Evolutionary conservation across 2,329 filamentous ascomycete genomes (phyloP), one percentile per base, ranked within the genome.

Genomic region (Colletotrichum chrysophilum): DNA sequence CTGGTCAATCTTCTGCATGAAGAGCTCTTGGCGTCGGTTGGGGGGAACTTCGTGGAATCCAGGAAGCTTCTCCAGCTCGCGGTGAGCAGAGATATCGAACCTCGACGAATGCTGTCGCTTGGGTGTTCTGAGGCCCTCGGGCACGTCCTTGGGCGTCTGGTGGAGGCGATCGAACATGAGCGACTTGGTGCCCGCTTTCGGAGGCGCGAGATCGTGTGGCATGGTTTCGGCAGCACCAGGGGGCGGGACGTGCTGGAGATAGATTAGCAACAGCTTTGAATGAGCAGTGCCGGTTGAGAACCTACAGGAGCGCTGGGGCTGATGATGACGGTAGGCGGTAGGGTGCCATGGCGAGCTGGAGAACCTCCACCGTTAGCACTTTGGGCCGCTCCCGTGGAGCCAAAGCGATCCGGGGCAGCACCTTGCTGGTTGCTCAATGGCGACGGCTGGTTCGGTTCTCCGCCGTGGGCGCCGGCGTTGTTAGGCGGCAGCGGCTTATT

Each of bases 1-100:
- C 85, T 99, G 97, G 82, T 98, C 97, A 80, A 99, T 97, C 90
- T 99, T 99, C 84, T 98, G 96, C 96, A 99, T 98, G 87, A 99
- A 99, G 21, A 99, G 91, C 80, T 98, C 96, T 86, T 98, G 96
- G 77, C 97, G 93, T 78, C 96, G 93, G 83, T 98, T 98, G 18
- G 97, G 97, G 13, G 96, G 94, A 30, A 98, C 97, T 86, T 99
- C 97, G 82, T 99, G 97, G 86, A 99, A 99, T 43, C 97, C 97
- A 2, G 97, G 96, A 28, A 99, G 89, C 87, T 99, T 99, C 85
- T 99, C 97, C 66, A 99, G 90, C 85, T 99, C 97, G 81, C 97
- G 93, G 84, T 98, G 96, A 77, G 97, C 95, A 5, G 97, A 99
- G 78, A 99, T 97, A 84, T 99, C 96, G 84, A 99, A 99, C 77